A percentile compares a stretch with the other conserved stretches of the same genome.
Evolutionary conservation across 352 stramenopile species (phyloP).

Genomic region (Phytophthora fragariae): DNA sequence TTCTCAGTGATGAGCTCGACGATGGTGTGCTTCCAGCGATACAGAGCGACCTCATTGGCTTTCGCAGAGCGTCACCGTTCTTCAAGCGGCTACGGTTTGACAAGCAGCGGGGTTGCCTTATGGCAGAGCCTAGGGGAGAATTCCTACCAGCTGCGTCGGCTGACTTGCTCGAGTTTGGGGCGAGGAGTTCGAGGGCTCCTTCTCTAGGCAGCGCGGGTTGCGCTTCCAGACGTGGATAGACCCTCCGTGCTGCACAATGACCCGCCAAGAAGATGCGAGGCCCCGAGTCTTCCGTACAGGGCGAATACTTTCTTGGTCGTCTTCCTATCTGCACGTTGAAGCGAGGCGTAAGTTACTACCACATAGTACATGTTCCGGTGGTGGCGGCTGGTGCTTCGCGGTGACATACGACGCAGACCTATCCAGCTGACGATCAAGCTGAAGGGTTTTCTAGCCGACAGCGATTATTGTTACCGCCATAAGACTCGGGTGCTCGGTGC

Average conservation of each 20-base stretch:
- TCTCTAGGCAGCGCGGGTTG: slow-evolving; percentile 1
- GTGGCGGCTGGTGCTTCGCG: neutral
- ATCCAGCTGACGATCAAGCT: neutral
- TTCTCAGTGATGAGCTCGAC: slow-evolving; percentile 15
- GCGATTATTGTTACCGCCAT: neutral
- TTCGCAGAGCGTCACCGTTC: slow-evolving; percentile 26
- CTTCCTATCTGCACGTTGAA: neutral
- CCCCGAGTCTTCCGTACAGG: neutral
- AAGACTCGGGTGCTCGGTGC: neutral
- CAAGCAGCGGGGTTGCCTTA: neutral
- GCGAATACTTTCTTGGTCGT: neutral
- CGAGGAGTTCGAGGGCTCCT: neutral
- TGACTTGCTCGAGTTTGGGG: neutral
- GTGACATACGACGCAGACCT: neutral
- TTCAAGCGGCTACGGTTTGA: slow-evolving; percentile 25
- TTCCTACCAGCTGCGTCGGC: neutral
- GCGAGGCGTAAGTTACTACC: no score
- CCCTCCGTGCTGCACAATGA: neutral
- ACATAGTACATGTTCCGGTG: neutral
- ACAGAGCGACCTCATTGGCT: slow-evolving; percentile 18
- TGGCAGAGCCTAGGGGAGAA: slow-evolving; percentile 20
- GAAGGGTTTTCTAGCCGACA: neutral
- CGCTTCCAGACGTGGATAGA: slow-evolving; percentile 8
- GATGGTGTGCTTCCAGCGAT: neutral
- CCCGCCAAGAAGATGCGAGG: neutral